Evolutionary conservation across 129 eudicot genomes (phyloP).

Genomic region (Logfia minima): DNA sequence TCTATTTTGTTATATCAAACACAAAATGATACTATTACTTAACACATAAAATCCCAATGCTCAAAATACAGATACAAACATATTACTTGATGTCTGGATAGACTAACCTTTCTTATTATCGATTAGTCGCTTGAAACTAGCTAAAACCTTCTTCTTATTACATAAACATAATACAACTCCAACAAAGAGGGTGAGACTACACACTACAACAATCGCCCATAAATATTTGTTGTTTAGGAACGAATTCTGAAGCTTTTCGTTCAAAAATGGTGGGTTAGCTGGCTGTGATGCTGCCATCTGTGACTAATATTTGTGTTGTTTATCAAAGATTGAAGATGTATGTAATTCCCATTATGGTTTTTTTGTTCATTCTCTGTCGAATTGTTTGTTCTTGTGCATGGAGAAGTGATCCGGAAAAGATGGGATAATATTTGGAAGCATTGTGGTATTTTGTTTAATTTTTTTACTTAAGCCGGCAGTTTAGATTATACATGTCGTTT

Average conservation of each 20-base stretch:
- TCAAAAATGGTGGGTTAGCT: conserved; percentile 15
- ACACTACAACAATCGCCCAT: conserved; percentile 35
- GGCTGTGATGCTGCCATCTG: conserved; percentile 14
- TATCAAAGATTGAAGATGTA: conserved; percentile 1
- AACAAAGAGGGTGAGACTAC: conserved; percentile 26
- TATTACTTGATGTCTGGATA: not conserved
- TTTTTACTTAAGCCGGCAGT: conserved; percentile 29
- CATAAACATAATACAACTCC: conserved; percentile 42
- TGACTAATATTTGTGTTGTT: not conserved
- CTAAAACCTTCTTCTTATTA: conserved; percentile 47
- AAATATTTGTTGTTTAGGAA: conserved; percentile 28
- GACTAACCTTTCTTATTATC: conserved; percentile 43
- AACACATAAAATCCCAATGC: not conserved
- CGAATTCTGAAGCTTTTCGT: conserved; percentile 17
- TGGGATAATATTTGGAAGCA: conserved; percentile 10
- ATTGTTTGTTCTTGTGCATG: conserved; percentile 19
- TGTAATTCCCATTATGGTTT: not conserved
- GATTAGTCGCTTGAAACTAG: conserved; percentile 27
- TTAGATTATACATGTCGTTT: conserved; percentile 31
- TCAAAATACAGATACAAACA: not conserved
- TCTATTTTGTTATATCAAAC: conserved; percentile 31
- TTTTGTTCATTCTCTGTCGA: not conserved
- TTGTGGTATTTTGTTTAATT: not conserved
- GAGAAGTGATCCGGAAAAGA: conserved; percentile 7
- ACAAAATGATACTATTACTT: not conserved